phyloP scores from a whole-genome alignment of 257 asterid species.

The Cynanchum wilfordii region DNA sequence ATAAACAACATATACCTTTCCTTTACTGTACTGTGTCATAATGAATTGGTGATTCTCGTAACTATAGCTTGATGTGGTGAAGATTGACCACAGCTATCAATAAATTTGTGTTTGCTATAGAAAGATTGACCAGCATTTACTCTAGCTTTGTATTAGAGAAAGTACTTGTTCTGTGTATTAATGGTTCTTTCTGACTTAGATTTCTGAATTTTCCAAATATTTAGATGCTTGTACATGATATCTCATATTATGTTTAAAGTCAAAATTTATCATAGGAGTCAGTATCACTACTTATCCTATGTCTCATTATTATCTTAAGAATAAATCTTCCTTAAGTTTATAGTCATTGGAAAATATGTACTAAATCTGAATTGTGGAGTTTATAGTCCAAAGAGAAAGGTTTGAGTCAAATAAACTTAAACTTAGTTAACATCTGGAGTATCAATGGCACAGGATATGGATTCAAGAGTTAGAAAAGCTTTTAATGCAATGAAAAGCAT shows the following conservation, averaged over 20 bases:
- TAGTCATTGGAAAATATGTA: background rate
- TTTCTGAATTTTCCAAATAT: background rate
- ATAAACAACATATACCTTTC: too few species aligned
- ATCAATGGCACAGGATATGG: conserved; percentile 24
- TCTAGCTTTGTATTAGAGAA: background rate
- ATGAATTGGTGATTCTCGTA: too few species aligned
- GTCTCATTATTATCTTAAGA: background rate
- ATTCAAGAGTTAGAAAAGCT: conserved; percentile 31
- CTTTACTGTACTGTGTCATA: too few species aligned
- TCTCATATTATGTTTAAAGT: background rate
- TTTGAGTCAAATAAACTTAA: background rate
- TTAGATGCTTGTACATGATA: background rate
- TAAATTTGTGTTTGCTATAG: background rate
- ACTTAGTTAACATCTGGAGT: background rate
- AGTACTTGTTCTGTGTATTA: background rate
- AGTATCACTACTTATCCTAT: too few species aligned
- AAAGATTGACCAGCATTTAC: background rate
- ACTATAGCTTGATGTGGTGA: background rate
- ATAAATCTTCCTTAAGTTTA: background rate
- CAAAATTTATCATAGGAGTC: background rate
- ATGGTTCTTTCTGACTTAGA: background rate
- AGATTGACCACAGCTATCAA: background rate
- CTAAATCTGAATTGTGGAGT: background rate
- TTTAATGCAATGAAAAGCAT: conserved; percentile 38
- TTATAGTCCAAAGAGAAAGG: background rate